Base-by-base conservation (phyloP, 164 flowering plant species). In the Chimonanthus salicifolius region DNA sequence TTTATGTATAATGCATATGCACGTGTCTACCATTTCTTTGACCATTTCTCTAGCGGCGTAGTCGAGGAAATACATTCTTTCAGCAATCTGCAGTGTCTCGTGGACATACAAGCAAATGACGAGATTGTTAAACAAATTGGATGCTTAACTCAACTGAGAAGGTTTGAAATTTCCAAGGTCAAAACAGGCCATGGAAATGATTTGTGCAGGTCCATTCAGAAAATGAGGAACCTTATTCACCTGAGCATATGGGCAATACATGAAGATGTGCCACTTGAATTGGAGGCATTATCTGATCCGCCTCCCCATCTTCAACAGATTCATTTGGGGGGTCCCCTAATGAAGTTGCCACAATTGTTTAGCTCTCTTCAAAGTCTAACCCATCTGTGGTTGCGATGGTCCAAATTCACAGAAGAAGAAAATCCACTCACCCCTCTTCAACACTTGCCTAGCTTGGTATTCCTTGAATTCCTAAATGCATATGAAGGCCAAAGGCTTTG, bases 291-390 rank as follows among this genome's bases (percentile, higher is more conserved):
- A 2, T 66, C 68, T 66, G 16, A 47, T 3, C 68, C 68, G 4
- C 68, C 68, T 6, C 48, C 7, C 47, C 21, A 74, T 64, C 84
- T 85, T 65, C 80, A 82, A 72, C 76, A 71, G 60, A 76, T 83
- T 33, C 47, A 5, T 13, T 51, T 81, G 74, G 64, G 58, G 43
- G 86, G 84, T 44, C 43, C 33, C 58, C 60, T 85, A 71, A 44
- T 66, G 7, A 76, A 67, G 47, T 3, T 82, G 43, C 86, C 86
- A 47, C 71, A 45, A 8, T 84, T 83, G 83, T 33, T 84, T 62
- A 68, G 71, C 50, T 71, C 78, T 4, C 78, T 80, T 3, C 8
- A 7, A 4, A 76, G 73, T 68, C 74, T 84, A 49, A 73, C 82
- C 3, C 72, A 78, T 58, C 69, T 80, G 66, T 10, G 46, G 64